Conservation (phyloP, 1,284 basidiomycete species). For the Irpex sp. region DNA sequence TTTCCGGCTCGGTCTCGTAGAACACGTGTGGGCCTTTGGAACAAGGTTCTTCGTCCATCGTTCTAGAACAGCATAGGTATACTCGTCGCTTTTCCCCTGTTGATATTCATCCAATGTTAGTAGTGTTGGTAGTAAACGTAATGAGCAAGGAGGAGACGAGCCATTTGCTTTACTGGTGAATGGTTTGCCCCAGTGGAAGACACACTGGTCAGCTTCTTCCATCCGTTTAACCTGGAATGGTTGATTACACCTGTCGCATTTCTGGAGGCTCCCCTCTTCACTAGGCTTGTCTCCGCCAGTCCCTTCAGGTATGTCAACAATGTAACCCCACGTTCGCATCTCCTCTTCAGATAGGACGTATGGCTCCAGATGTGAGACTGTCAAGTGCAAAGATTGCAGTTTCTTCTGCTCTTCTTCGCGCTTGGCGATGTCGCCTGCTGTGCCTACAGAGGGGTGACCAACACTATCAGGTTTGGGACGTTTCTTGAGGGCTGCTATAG, state of each 20-base stretch:
- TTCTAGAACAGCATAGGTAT: constrained; percentile 67
- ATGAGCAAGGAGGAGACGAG: constrained; percentile 14
- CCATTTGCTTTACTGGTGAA: constrained; percentile 57
- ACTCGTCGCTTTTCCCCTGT: constrained; percentile 63
- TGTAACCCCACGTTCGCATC: constrained; percentile 68
- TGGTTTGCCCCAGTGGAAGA: constrained; percentile 82
- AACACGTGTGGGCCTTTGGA: constrained; percentile 72
- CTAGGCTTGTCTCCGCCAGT: constrained; percentile 60
- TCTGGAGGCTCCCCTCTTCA: constrained; percentile 61
- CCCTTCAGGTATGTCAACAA: constrained; percentile 63
- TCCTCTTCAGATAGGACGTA: constrained; percentile 58
- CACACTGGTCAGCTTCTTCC: constrained; percentile 63
- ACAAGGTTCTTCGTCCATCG: constrained; percentile 59
- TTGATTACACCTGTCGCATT: constrained; percentile 76
- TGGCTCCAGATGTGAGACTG: constrained; percentile 48
- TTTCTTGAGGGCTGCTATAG: constrained; percentile 69
- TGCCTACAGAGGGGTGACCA: constrained; percentile 78
- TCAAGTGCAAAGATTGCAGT: constrained; percentile 54
- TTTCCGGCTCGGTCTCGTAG: constrained; percentile 66
- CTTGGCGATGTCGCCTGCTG: constrained; percentile 60
- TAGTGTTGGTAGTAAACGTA: no score
- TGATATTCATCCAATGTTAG: background rate
- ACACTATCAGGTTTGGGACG: constrained; percentile 59
- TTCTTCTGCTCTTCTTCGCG: constrained; percentile 60
- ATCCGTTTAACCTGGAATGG: constrained; percentile 64